Evolutionary conservation across 1,139 yeast genomes (phyloP), one percentile per base, ranked within the genome.

Genomic region (Kodamaea arcana): DNA sequence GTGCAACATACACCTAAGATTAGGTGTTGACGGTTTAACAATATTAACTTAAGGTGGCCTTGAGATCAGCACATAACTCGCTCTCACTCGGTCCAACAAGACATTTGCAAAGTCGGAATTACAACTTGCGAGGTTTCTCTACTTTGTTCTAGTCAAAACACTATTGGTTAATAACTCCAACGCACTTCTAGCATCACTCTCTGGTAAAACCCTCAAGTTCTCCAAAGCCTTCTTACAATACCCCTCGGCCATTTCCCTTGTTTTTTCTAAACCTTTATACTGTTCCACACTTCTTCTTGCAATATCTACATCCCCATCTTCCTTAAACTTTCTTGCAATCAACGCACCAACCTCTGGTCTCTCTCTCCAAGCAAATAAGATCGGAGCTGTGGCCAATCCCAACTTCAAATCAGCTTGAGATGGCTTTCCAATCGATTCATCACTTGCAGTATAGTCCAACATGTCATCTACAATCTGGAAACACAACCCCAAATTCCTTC

Each of bases 341-440:
- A 90, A 62, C 22, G 78, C 80, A 2, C 97, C 97, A 35, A 92
- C 66, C 42, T 81, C 84, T 1, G 96, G 95, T 50, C 77, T 79
- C 54, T 83, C 78, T 51, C 77, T 80, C 98, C 98, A 92, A 2
- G 98, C 97, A 62, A 75, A 92, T 37, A 92, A 66, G 4, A 92
- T 90, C 2, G 99, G 99, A 0, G 97, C 97, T 1, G 99, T 92
- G 1, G 97, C 97, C 44, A 92, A 72, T 0, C 99, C 99, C 32
- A 92, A 70, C 56, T 90, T 81, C 48, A 92, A 72, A 60, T 92
- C 98, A 2, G 97, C 97, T 50, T 90, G 95, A 15, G 95, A 83
- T 10, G 98, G 98, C 58, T 92, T 92, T 27, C 98, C 98, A 41
- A 92, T 66, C 34, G 84, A 78, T 23, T 75, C 75, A 22, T 87